A percentile compares a stretch with the other conserved stretches of the same genome.
These are phyloP conservation scores for Wallacemonas rigidus DNA, from an alignment of 208 protist genomes.

Conservation along the genomic window DNA sequence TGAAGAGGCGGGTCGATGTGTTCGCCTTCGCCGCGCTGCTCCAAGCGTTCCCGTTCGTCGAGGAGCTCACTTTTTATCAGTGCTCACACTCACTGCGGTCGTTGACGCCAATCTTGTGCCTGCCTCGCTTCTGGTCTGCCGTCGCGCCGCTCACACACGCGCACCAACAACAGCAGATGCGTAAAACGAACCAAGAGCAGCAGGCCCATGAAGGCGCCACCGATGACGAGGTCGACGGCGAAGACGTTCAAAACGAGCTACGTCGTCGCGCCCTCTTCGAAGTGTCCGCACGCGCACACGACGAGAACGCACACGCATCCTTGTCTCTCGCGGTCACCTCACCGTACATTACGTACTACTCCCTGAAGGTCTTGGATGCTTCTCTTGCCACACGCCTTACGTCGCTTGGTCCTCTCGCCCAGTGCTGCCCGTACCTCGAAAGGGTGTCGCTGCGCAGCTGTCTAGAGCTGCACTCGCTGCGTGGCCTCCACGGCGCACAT, in stretches of 20 bases:
- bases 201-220: too few species aligned
- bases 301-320: not conserved
- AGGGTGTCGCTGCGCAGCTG: constrained; percentile 5
- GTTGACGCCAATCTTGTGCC: constrained; percentile 11
- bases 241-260: not conserved
- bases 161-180: too few species aligned
- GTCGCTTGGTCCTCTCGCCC: constrained; percentile 5
- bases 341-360: not conserved
- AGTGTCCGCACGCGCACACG: not conserved
- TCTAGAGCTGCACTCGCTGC: constrained; percentile 1
- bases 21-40: not conserved
- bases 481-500: constrained; percentile 1
- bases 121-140: constrained; percentile 2
- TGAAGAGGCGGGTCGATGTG: not conserved
- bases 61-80: not conserved
- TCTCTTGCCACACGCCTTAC: not conserved
- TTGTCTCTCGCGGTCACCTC: not conserved
- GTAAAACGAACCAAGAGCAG: too few species aligned
- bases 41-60: constrained; percentile 1
- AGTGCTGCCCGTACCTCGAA: constrained; percentile 10
- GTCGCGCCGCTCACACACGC: not conserved
- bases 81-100: constrained; percentile 6
- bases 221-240: not conserved
- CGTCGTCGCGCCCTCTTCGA: constrained; percentile 9
- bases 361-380: constrained; percentile 1